Evolutionary conservation across 495 filamentous ascomycete species (phyloP).

Genomic region (Hypoxylon subgilvum): DNA sequence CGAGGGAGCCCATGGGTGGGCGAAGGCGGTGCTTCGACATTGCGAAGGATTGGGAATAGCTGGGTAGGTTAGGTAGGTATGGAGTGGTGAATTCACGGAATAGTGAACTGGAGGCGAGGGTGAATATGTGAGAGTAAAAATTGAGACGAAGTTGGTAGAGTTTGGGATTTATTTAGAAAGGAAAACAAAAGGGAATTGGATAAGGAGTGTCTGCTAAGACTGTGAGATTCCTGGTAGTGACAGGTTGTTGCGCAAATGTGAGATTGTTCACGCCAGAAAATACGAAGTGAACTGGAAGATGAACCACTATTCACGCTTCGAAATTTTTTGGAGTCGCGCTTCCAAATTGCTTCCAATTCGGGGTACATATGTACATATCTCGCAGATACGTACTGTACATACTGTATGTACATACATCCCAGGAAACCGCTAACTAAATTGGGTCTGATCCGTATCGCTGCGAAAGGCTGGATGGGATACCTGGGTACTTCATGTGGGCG

Average conservation of each 20-base stretch:
- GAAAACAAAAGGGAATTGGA: not conserved
- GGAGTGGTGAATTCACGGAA: not conserved
- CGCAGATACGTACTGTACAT: no score
- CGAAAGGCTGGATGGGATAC: no score
- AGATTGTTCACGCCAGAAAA: not conserved
- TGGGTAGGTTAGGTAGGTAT: not conserved
- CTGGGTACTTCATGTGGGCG: no score
- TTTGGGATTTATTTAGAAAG: not conserved
- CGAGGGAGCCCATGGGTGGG: conserved; percentile 15
- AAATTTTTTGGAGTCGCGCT: conserved; percentile 38
- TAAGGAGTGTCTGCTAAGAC: no score
- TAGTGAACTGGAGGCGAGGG: not conserved
- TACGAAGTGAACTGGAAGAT: conserved; percentile 16
- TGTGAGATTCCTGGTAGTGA: not conserved
- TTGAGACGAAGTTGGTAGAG: not conserved
- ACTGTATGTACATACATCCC: no score
- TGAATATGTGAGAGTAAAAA: not conserved
- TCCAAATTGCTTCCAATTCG: no score
- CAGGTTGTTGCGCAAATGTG: not conserved
- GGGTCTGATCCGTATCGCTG: no score
- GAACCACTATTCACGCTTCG: conserved; percentile 15
- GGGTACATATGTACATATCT: no score
- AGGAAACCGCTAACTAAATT: no score
- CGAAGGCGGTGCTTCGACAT: conserved; percentile 13
- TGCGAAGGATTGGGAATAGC: conserved; percentile 6